Base-by-base conservation (phyloP, 495 filamentous ascomycete species). In the Daldinia loculata region DNA sequence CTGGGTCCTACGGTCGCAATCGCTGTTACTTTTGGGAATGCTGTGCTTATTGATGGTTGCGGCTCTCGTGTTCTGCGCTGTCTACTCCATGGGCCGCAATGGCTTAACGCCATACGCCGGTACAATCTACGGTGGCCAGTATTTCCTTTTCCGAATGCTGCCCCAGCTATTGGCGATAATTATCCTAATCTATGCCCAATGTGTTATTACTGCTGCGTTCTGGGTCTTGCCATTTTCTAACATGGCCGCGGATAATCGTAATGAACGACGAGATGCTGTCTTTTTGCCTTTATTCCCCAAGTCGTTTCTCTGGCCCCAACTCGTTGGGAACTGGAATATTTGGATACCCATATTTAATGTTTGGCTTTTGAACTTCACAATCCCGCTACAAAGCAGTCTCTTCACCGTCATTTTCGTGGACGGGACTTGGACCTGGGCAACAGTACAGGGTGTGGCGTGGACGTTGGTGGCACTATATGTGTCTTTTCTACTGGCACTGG, bases 141-240 rank as follows among this genome's bases (percentile, higher is more conserved):
- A 96, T 75, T 97, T 97, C 77, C 80, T 97, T 59, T 92, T 96
- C 76, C 86, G 92, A 64, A 93, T 94, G 74, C 76, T 97, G 6
- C 94, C 94, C 4, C 92, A 92, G 63, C 81, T 96, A 0, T 67
- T 95, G n/a, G 92, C 89, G 2, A 86, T 87, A 1, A 68, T 89
- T n/a, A 79, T 97, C 15, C 80, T 95, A 27, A 75, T 97, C 11
- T 94, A 90, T 83, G 86, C 90, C 0, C 86, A 95, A 69, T 87
- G 90, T 58, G 79, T 97, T 53, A 86, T 94, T 72, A 84, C 86
- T 1, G 90, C 94, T 15, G 83, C 93, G n/a, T 89, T 91, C 70
- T 90, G 94, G 63, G 86, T 90, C 24, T 81, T 92, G 69, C 93
- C 94, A 4, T 96, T 94, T 80, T 86, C 87, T 12, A 85, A 86